Conservation (phyloP, 345 rosid species). For the Salix dunnii region DNA sequence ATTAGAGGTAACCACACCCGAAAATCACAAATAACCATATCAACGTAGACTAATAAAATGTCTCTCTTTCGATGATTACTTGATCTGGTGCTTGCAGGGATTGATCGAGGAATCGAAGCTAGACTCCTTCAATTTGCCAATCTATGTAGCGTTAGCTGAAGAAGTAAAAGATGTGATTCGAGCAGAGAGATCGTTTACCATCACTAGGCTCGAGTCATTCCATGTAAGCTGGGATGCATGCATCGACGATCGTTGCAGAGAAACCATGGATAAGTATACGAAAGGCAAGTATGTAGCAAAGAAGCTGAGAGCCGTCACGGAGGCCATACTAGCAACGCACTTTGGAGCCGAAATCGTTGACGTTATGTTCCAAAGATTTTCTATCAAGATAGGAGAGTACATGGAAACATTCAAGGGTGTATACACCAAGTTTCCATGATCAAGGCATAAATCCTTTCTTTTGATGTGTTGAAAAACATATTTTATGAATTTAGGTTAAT, state of each 20-base stretch:
- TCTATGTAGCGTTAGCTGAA: conserved; percentile 4
- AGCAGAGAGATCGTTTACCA: conserved; percentile 13
- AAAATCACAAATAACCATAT: too few relatives aligned
- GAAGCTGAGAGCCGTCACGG: conserved; percentile 5
- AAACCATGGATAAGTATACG: not conserved
- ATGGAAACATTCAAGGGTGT: conserved; percentile 7
- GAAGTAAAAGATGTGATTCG: conserved; percentile 18
- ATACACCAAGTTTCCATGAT: conserved; percentile 10
- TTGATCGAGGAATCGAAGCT: conserved; percentile 15
- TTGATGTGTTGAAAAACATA: too few relatives aligned
- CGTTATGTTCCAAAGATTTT: not conserved
- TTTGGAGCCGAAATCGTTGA: conserved; percentile 12
- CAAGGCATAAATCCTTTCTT: not conserved
- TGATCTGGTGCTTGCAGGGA: conserved; percentile 2
- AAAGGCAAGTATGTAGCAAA: conserved; percentile 11
- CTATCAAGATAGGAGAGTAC: not conserved
- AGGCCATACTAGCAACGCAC: conserved; percentile 16
- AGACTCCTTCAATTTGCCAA: conserved; percentile 22
- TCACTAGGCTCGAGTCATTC: conserved; percentile 7
- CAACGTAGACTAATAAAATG: too few relatives aligned
- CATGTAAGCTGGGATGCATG: conserved; percentile 16
- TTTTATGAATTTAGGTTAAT: fast-evolving
- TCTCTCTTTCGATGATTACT: too few relatives aligned
- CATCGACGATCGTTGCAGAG: not conserved
- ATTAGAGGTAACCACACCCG: conserved; percentile 10